Evolutionary conservation across 495 filamentous ascomycete species (phyloP), one percentile per base, ranked within the genome.

Genomic region (Penicillium odoratum): DNA sequence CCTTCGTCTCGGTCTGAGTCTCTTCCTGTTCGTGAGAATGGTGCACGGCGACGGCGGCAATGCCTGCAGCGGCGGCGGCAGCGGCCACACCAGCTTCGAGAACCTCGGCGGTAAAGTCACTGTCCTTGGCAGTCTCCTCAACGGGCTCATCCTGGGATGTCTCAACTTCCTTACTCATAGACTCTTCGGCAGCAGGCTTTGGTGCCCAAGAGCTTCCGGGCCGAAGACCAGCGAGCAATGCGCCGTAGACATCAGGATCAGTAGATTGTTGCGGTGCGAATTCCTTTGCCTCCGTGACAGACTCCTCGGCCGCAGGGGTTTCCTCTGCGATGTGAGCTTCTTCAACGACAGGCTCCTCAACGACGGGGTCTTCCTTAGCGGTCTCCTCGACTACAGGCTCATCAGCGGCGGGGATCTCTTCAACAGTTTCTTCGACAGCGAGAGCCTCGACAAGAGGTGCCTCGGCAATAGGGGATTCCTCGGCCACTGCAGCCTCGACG

Each of bases 21-120:
- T 48, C 61, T 29, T 31, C 54, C 33, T 63, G 45, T 25, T 63
- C 47, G 8, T 58, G 52, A 5, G 57, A 54, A 21, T 63, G 54
- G n/a, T 57, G 29, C 9, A 48, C 49, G 45, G 64, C 60, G 30
- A 66, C 55, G n/a, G 51, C 51, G 0, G 64, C 56, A 5, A 65
- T 63, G 52, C 64, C 67, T 3, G 56, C 62, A 15, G 61, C 64
- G 29, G 64, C 62, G 33, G 63, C 67, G 29, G 58, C 65, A 31
- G 68, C 60, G 42, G 63, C 70, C 44, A 65, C 68, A 38, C 65
- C 63, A 33, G 64, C 70, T n/a, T 48, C 68, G 31, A 74, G 34
- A 25, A 67, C 29, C 42, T 69, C 66, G 13, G 71, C 48, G 6
- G 61, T 66, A 10, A 70, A 18, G 26, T 50, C 13, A 38, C 42